Evolutionary conservation across 1,139 yeast genomes (phyloP).

Genomic region (Suhomyces kunorum): DNA sequence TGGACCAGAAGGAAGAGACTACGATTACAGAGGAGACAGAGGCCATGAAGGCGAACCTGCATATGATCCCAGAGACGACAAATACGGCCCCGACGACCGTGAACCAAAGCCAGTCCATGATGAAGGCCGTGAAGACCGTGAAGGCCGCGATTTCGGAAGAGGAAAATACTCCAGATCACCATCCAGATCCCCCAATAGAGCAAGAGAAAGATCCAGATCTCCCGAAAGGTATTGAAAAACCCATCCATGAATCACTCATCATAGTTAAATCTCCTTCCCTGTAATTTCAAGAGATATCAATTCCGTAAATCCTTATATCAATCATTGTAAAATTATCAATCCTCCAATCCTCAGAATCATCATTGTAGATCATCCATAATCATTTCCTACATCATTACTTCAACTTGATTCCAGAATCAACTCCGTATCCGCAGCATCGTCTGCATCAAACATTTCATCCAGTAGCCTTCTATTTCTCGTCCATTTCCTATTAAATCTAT

Average conservation of each 20-base stretch:
- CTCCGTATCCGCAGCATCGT: background rate
- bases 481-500: no score
- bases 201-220: constrained; percentile 39
- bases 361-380: background rate
- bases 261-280: constrained; percentile 3
- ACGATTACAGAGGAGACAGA: constrained; percentile 18
- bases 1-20: constrained; percentile 23
- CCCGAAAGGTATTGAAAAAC: constrained; percentile 37
- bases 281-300: background rate
- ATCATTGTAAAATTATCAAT: constrained; percentile 2
- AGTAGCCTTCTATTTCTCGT: no score
- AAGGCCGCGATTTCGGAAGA: constrained; percentile 22
- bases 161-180: constrained; percentile 43
- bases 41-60: constrained; percentile 22
- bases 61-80: constrained; percentile 22
- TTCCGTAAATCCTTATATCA: constrained; percentile 4
- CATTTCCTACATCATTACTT: background rate
- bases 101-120: constrained; percentile 16
- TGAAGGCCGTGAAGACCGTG: constrained; percentile 13
- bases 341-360: background rate
- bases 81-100: constrained; percentile 17
- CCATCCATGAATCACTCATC: constrained; percentile 25
- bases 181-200: constrained; percentile 43
- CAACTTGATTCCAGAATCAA: background rate
- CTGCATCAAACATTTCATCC: background rate